Conservation (phyloP, 176 grass and related monocot genomes). For the Avena insularis region DNA sequence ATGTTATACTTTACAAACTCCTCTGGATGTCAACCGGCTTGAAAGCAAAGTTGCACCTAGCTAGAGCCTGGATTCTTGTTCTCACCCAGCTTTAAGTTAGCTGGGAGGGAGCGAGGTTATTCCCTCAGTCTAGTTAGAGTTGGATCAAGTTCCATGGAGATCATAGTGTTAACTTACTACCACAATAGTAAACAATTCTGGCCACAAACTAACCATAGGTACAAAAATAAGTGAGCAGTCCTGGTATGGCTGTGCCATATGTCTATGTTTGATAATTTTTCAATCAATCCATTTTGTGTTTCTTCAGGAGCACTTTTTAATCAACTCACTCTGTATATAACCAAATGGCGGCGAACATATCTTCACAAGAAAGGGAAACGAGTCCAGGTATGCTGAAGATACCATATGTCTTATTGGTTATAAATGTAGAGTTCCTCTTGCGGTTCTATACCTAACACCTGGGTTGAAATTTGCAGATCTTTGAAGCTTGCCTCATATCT, state of each 20-base stretch:
- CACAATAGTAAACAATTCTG: conserved; percentile 24
- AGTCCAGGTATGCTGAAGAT: conserved; percentile 67
- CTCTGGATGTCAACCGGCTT: neutral
- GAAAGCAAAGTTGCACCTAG: conserved; percentile 17
- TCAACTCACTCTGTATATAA: conserved; percentile 97
- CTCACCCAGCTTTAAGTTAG: neutral
- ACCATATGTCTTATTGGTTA: conserved; percentile 19
- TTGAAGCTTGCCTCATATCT: conserved; percentile 97
- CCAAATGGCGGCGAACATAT: conserved; percentile 83
- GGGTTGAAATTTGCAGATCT: conserved; percentile 61
- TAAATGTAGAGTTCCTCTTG: neutral
- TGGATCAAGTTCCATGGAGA: conserved; percentile 32
- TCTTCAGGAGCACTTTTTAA: conserved; percentile 95
- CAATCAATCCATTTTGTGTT: conserved; percentile 30
- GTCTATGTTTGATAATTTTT: conserved; percentile 24
- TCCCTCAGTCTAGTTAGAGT: conserved; percentile 3
- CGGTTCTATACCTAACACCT: conserved; percentile 29
- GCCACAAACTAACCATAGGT: neutral
- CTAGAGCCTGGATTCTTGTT: neutral
- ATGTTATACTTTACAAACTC: conserved; percentile 21
- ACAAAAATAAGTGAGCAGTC: conserved; percentile 2
- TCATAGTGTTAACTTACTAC: conserved; percentile 19
- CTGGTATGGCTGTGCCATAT: neutral
- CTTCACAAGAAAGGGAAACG: conserved; percentile 93
- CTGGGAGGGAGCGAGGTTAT: neutral